A percentile compares a stretch with the other conserved stretches of the same genome.
phyloP scores from a whole-genome alignment of 768 basidiomycete genomes.

The Sporobolomyces roseus region DNA sequence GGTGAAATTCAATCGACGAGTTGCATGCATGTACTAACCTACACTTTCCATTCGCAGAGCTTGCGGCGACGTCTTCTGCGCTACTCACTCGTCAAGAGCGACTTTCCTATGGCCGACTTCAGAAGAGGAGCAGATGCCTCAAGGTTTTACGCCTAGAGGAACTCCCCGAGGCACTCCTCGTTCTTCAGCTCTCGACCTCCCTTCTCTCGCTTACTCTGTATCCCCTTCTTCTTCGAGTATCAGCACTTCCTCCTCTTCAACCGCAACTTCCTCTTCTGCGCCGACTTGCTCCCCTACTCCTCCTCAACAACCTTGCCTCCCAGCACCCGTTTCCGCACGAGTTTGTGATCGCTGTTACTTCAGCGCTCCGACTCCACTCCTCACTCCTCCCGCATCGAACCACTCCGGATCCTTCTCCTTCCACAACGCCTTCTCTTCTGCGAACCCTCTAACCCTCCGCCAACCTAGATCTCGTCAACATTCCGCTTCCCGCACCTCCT shows the following conservation, averaged over 20 bases:
- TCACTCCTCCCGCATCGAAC: conserved; percentile 16
- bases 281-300: conserved; percentile 7
- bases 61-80: conserved; percentile 38
- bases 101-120: conserved; percentile 35
- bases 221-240: conserved; percentile 22
- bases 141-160: conserved; percentile 24
- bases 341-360: conserved; percentile 41
- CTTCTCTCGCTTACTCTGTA: conserved; percentile 31
- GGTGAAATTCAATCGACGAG: neutral
- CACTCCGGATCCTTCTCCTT: neutral
- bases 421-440: conserved; percentile 8
- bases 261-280: conserved; percentile 17
- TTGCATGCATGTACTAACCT: neutral
- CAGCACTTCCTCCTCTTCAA: conserved; percentile 21
- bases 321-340: conserved; percentile 23
- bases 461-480: conserved; percentile 25
- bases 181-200: conserved; percentile 36
- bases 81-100: conserved; percentile 31
- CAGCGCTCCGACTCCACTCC: conserved; percentile 20
- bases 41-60: conserved; percentile 13
- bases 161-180: conserved; percentile 37
- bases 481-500: conserved; percentile 7
- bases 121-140: conserved; percentile 13
- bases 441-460: conserved; percentile 20
- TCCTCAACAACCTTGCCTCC: conserved; percentile 4